phyloP scores from a whole-genome alignment of 306 rosid genomes.

The Mimosa pudica region DNA sequence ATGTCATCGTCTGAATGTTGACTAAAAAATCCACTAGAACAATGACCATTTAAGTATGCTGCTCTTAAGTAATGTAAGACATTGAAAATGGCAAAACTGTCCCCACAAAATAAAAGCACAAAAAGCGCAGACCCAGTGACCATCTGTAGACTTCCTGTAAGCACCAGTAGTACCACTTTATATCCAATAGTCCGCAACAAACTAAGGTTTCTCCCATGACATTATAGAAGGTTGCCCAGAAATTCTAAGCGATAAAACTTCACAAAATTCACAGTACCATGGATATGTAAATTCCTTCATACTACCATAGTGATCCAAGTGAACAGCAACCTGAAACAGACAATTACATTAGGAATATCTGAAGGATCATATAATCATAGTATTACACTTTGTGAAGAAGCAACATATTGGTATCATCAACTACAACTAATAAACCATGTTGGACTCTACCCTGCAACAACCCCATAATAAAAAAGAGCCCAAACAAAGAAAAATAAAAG shows the following conservation, averaged over 20 bases:
- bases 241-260: slow-evolving; percentile 56
- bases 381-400: not conserved
- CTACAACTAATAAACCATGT: not conserved
- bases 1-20: slow-evolving; percentile 89
- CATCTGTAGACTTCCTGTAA: slow-evolving; percentile 85
- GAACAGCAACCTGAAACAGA: slow-evolving; percentile 82
- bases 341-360: slow-evolving; percentile 18
- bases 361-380: too few species aligned
- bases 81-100: slow-evolving; percentile 12
- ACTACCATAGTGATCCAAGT: slow-evolving; percentile 86
- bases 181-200: slow-evolving; percentile 80
- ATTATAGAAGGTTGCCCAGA: slow-evolving; percentile 61
- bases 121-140: slow-evolving; percentile 97
- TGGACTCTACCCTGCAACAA: not conserved
- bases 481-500: too few species aligned
- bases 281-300: slow-evolving; percentile 83
- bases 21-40: slow-evolving; percentile 84
- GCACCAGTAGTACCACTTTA: slow-evolving; percentile 95
- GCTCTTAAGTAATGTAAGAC: slow-evolving; percentile 9
- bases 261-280: slow-evolving; percentile 96
- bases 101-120: slow-evolving; percentile 51
- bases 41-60: slow-evolving; percentile 10
- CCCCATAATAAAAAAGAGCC: too few species aligned
- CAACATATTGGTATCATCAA: not conserved
- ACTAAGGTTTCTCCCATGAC: slow-evolving; percentile 81